Percentiles rank a stretch among this genome's conserved stretches.
Evolutionary conservation across 352 stramenopile genomes (phyloP).

Genomic region (Globisporangium okanoganense): DNA sequence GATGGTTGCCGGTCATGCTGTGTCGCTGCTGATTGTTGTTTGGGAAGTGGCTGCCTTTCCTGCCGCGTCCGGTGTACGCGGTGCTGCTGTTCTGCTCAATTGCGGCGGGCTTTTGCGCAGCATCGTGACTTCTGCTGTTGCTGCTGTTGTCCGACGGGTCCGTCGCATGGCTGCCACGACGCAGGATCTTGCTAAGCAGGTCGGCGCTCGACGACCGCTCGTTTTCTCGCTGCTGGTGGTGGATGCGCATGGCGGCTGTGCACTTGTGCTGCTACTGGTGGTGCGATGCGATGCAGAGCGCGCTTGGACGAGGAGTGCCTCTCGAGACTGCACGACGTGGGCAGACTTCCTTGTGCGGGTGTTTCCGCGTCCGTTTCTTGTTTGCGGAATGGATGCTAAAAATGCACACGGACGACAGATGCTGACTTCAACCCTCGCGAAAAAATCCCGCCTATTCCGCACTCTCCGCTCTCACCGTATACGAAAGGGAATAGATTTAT

Average conservation of each 20-base stretch:
- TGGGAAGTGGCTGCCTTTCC: slow-evolving; percentile 5
- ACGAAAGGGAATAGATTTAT: background rate
- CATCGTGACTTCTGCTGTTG: background rate
- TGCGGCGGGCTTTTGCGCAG: background rate
- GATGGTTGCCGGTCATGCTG: slow-evolving; percentile 10
- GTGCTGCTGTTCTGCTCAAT: background rate
- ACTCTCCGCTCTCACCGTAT: background rate
- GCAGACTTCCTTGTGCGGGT: background rate
- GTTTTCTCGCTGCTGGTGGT: slow-evolving; percentile 12
- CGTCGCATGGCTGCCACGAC: slow-evolving; percentile 13
- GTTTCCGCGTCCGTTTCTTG: slow-evolving; percentile 10
- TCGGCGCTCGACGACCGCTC: slow-evolving; percentile 15
- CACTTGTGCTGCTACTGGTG: background rate
- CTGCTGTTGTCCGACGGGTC: slow-evolving; percentile 9
- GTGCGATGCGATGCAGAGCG: background rate
- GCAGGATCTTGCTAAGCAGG: slow-evolving; percentile 22
- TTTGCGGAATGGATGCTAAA: slow-evolving; percentile 4
- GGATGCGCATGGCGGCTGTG: slow-evolving; percentile 11
- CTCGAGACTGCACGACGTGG: background rate
- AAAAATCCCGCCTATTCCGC: too few species aligned
- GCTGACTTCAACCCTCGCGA: slow-evolving; percentile 4
- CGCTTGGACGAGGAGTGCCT: background rate
- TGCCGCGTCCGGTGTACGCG: background rate
- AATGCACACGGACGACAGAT: background rate
- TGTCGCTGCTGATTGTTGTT: slow-evolving; percentile 14